Conservation (phyloP, 805 yeast genomes). For the Martiniozyma abietophila region DNA sequence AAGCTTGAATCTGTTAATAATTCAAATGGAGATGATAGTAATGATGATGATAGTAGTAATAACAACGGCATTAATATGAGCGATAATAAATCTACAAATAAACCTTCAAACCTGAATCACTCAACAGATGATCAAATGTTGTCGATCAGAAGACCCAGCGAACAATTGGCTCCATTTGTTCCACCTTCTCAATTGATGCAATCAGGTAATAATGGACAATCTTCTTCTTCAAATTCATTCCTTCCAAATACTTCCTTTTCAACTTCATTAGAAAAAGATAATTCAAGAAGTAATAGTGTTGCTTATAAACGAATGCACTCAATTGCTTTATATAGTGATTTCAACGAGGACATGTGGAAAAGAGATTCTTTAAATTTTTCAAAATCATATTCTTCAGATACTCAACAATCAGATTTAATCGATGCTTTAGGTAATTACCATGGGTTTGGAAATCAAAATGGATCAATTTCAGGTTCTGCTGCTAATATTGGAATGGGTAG, state of each 20-base stretch:
- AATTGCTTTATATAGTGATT: constrained; percentile 20
- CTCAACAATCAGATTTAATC: no score
- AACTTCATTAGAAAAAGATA: constrained; percentile 10
- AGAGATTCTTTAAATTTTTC: no score
- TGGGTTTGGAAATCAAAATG: background rate
- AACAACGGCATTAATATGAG: background rate
- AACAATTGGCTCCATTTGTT: constrained; percentile 40
- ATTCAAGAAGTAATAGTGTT: constrained; percentile 23
- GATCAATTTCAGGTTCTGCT: background rate
- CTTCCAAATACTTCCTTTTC: constrained; percentile 10
- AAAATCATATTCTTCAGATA: no score
- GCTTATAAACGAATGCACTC: constrained; percentile 25
- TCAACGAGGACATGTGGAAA: constrained; percentile 11
- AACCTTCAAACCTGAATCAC: constrained; percentile 15
- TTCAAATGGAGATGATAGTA: constrained; percentile 2
- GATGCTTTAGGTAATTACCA: constrained; percentile 1
- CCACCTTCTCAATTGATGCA: constrained; percentile 20
- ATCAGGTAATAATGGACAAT: constrained; percentile 8
- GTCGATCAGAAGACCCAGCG: constrained; percentile 35
- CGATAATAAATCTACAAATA: no score
- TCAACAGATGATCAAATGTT: constrained; percentile 20
- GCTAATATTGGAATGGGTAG: constrained; percentile 1
- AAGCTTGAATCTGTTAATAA: background rate
- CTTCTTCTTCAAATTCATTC: no score
- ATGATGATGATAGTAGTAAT: background rate